Conservation (phyloP, 805 yeast genomes). For the Yarrowia bubula region DNA sequence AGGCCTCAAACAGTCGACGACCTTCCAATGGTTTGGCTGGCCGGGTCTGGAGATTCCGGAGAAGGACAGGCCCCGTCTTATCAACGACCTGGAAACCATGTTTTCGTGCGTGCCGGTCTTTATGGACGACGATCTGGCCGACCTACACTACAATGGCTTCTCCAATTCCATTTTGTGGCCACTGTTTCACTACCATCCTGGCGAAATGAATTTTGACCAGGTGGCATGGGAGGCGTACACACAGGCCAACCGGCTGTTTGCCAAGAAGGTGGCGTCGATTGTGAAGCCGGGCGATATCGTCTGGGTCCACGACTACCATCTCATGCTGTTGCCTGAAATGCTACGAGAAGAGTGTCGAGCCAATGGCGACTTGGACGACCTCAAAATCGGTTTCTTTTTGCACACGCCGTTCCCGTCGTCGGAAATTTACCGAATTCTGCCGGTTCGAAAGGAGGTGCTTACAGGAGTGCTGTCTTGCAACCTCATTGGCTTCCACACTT, state of each 20-base stretch:
- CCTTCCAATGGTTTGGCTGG: constrained; percentile 99
- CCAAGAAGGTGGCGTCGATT: constrained; percentile 64
- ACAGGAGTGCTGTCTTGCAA: constrained; percentile 92
- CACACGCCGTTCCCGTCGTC: constrained; percentile 98
- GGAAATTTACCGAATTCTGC: constrained; percentile 91
- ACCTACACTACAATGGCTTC: constrained; percentile 94
- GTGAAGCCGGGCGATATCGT: constrained; percentile 81
- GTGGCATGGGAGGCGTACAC: constrained; percentile 97
- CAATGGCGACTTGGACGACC: constrained; percentile 46
- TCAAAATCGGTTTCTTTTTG: constrained; percentile 85
- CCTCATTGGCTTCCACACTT: constrained; percentile 97
- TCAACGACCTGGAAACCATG: constrained; percentile 64
- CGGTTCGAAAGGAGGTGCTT: constrained; percentile 89
- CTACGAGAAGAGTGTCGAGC: constrained; percentile 56
- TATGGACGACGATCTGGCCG: constrained; percentile 85
- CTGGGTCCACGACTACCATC: constrained; percentile 98
- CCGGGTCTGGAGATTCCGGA: constrained; percentile 87
- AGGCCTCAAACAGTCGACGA: constrained; percentile 77
- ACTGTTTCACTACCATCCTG: constrained; percentile 96
- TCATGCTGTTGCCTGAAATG: constrained; percentile 92
- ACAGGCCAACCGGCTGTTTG: constrained; percentile 84
- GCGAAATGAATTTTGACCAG: constrained; percentile 97
- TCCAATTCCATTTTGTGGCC: constrained; percentile 97
- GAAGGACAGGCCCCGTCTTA: constrained; percentile 66
- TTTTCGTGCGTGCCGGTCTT: constrained; percentile 91